Base-by-base conservation (phyloP, 2,329 filamentous ascomycete species). In the Pyrenophora seminiperda region DNA sequence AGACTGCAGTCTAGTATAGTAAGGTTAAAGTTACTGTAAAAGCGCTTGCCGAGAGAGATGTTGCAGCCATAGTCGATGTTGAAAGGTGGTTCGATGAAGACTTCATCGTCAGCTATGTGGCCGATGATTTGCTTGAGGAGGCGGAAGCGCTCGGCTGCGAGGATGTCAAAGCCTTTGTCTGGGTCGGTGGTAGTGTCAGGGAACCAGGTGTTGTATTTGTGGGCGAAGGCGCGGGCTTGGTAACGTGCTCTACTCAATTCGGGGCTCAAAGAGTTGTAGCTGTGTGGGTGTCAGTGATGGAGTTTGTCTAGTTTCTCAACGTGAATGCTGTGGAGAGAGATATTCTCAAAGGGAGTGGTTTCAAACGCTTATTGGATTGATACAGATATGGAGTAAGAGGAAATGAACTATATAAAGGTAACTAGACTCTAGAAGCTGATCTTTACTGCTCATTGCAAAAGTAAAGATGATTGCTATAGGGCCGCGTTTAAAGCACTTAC, bases 21-120 rank as follows among this genome's bases (percentile, higher is more conserved):
- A 4, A 79, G 53, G 39, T 81, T 81, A 67, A 83, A 84, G 59
- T 85, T 85, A 36, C 83, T 77, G 60, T 87, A 89, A 63, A 86
- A 86, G n/a, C 79, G 75, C 33, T 82, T 75, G 6, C 85, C 85
- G 0, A 88, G 75, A 5, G 73, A 77, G 55, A 87, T 80, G 60
- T 88, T 89, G 66, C 82, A 83, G 1, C 85, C 86, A 50, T 88
- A 88, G 65, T 88, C 85, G 27, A 87, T 76, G 31, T 75, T 77
- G 47, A 89, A 75, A 0, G 85, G 84, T 0, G 84, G 81, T 59
- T 88, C 85, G 29, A 88, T 79, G 54, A 80, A 18, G 74, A 76
- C 53, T 18, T 69, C 59, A 19, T 68, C 64, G 20, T 70, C 69
- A 31, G 66, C 64, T 10, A 66, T n/a, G 19, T 62, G 63, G n/a